phyloP scores from a whole-genome alignment of 257 asterid genomes.

The Marsdenia floribunda region DNA sequence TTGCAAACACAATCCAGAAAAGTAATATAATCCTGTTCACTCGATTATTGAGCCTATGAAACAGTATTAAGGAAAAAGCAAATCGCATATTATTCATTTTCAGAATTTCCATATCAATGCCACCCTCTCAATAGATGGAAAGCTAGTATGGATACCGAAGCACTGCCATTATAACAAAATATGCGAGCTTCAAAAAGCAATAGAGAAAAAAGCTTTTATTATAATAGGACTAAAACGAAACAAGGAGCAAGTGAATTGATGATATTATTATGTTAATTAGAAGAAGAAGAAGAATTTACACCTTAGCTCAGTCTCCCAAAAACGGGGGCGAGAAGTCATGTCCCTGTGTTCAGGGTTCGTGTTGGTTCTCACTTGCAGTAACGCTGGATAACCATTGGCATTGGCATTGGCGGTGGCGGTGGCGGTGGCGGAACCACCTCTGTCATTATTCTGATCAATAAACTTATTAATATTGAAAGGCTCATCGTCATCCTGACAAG shows the following conservation, averaged over 20 bases:
- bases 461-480: neutral
- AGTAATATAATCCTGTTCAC: neutral
- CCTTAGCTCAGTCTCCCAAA: slow-evolving; percentile 2
- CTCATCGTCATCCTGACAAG: neutral
- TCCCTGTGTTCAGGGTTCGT: neutral
- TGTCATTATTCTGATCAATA: neutral
- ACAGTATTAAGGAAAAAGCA: neutral
- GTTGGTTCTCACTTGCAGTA: neutral
- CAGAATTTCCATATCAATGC: neutral
- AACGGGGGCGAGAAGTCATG: neutral
- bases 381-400: neutral
- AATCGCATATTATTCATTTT: neutral
- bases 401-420: neutral
- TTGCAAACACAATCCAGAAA: neutral
- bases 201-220: neutral
- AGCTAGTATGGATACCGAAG: neutral
- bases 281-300: neutral
- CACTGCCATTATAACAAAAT: neutral
- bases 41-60: neutral
- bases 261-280: neutral
- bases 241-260: neutral
- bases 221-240: neutral
- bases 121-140: neutral
- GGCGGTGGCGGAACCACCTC: neutral
- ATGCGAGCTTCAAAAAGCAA: neutral